Base-by-base conservation (phyloP, 2,329 filamentous ascomycete species). In the Pseudodiploospora longispora region DNA sequence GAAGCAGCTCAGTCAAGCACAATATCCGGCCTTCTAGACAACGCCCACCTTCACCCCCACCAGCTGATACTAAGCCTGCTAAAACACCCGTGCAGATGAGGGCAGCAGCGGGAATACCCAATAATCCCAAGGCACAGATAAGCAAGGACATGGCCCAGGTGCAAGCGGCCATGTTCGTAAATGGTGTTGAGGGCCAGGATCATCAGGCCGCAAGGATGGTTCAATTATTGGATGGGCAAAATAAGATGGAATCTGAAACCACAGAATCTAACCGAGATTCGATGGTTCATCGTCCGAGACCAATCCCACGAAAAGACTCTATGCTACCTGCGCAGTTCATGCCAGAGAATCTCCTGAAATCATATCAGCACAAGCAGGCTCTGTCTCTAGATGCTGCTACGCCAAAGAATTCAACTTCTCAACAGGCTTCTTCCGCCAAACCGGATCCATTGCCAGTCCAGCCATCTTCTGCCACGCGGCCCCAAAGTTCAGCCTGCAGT, bases 141-240 rank as follows among this genome's bases (percentile, higher is more conserved):
- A 64, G 9, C 50, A 48, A 42, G 4, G 44, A 6, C 40, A 37
- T 46, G 45, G 40, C 53, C 52, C 43, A 65, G 60, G 42, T 71
- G 27, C 68, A 72, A 46, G 78, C 70, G 4, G 68, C 78, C 38
- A 71, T 80, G 69, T 70, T 77, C 43, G 59, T 80, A 40, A 79
- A 77, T 47, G 67, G 72, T 40, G 76, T 78, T 43, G 65, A 74
- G 32, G 78, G 78, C 49, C 64, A 78, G 43, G 65, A 80, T 44
- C 74, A 76, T 1, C 59, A 54, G 29, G 58, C 62, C 1, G 72
- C 80, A 2, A 63, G 70, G 41, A 67, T 64, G 27, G 74, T 78
- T 47, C 19, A 19, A 19, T 19, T 19, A 19, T 68, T 78, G 32
- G 64, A 70, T 30, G 67, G 60, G 8, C 69, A 65, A 3, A 62